Evolutionary conservation across 306 rosid genomes (phyloP).

Genomic region (Casuarina cunninghamiana): DNA sequence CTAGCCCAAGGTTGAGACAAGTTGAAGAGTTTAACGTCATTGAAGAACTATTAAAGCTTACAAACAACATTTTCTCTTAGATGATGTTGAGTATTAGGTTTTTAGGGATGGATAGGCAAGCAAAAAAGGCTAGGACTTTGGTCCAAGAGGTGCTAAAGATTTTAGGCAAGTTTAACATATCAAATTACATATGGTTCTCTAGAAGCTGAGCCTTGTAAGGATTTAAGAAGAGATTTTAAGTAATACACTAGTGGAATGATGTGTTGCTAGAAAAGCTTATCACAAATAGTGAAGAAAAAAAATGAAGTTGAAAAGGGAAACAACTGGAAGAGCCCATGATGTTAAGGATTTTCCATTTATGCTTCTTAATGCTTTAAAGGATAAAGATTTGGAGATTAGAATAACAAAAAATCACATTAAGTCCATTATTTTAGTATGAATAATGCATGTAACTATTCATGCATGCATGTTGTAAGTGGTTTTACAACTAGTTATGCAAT

Average conservation of each 20-base stretch:
- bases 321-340: neutral
- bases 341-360: slow-evolving; percentile 44
- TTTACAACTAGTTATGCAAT: no score
- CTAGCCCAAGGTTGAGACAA: slow-evolving; percentile 24
- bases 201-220: slow-evolving; percentile 31
- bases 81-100: slow-evolving; percentile 31
- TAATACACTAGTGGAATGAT: slow-evolving; percentile 28
- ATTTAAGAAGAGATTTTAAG: slow-evolving; percentile 40
- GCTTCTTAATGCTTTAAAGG: slow-evolving; percentile 36
- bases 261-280: slow-evolving; percentile 43
- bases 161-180: slow-evolving; percentile 38
- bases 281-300: slow-evolving; percentile 29
- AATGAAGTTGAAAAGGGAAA: neutral
- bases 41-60: slow-evolving; percentile 28
- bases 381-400: slow-evolving; percentile 21
- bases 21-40: slow-evolving; percentile 35
- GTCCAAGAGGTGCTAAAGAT: slow-evolving; percentile 40
- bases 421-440: slow-evolving; percentile 38
- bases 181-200: slow-evolving; percentile 37
- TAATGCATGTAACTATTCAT: no score
- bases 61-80: slow-evolving; percentile 38
- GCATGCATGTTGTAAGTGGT: no score
- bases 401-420: slow-evolving; percentile 44
- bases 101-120: slow-evolving; percentile 20
- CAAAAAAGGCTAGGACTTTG: slow-evolving; percentile 28